Conservation (phyloP, 2,329 filamentous ascomycete species). For the Colletotrichum spaethianum region DNA sequence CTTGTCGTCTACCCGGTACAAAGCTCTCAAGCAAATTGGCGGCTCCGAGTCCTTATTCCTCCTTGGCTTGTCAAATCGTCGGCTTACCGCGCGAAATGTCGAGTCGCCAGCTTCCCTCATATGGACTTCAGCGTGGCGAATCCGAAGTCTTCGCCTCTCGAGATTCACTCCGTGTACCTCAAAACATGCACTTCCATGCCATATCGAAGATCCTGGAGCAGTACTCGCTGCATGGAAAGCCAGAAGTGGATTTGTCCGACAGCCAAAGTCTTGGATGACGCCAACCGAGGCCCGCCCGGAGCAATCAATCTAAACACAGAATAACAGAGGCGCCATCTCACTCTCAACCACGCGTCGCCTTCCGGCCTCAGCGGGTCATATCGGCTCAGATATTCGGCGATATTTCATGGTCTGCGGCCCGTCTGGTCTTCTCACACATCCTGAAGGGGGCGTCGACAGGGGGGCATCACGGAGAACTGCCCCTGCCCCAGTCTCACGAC, state of each 20-base stretch:
- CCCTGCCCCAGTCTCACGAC: conserved; percentile 32
- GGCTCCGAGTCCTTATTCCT: background rate
- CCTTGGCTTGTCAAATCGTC: background rate
- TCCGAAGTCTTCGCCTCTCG: background rate
- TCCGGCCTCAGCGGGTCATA: conserved; percentile 11
- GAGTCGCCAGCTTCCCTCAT: background rate
- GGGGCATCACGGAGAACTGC: conserved; percentile 21
- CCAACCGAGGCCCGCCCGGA: conserved; percentile 29
- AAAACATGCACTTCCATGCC: conserved; percentile 10
- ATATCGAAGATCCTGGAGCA: conserved; percentile 8
- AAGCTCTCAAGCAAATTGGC: background rate
- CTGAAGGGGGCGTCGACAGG: conserved; percentile 19
- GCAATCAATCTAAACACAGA: background rate
- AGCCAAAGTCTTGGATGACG: conserved; percentile 24
- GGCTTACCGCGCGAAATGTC: background rate
- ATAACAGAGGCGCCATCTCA: conserved; percentile 2
- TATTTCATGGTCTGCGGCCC: conserved; percentile 12
- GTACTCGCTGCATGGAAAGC: conserved; percentile 22
- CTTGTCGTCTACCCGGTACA: background rate
- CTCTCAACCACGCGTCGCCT: conserved; percentile 1
- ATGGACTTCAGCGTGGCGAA: conserved; percentile 14
- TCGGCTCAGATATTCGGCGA: conserved; percentile 2
- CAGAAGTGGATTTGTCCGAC: conserved; percentile 31
- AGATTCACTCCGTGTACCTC: conserved; percentile 6
- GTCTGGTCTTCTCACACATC: conserved; percentile 16